Percentiles rank a stretch among this genome's conserved stretches.
Conservation (phyloP, 768 basidiomycete species). For the Termitomyces sp. region DNA sequence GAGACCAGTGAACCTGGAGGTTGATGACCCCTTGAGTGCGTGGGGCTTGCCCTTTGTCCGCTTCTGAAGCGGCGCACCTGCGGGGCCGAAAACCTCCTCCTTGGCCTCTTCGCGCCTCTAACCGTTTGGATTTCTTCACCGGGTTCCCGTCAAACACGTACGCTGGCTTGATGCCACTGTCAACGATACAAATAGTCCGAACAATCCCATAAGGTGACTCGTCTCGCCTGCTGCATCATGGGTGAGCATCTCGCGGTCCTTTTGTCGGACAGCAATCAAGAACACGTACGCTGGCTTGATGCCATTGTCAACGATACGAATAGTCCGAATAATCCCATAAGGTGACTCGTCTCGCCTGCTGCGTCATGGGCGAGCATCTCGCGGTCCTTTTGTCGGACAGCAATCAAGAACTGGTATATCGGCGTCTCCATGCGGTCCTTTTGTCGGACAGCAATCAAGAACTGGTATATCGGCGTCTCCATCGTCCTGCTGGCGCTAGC, state of each 20-base stretch:
- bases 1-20: too few species aligned
- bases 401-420: conserved; percentile 97
- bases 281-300: conserved; percentile 98
- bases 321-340: conserved; percentile 99
- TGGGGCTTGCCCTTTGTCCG: too few species aligned
- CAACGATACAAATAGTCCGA: conserved; percentile 97
- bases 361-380: conserved; percentile 97
- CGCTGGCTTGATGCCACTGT: conserved; percentile 97
- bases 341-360: conserved; percentile 96
- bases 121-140: conserved; percentile 94
- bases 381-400: conserved; percentile 94
- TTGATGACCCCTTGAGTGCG: too few species aligned
- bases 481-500: conserved; percentile 85
- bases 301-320: conserved; percentile 97
- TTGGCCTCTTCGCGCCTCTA: conserved; percentile 90
- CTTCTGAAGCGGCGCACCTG: too few species aligned
- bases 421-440: conserved; percentile 96
- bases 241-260: conserved; percentile 93
- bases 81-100: too few species aligned
- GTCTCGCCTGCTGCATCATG: conserved; percentile 99
- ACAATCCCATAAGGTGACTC: conserved; percentile 98
- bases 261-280: conserved; percentile 94
- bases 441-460: conserved; percentile 96
- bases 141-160: conserved; percentile 99
- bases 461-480: conserved; percentile 97